Evolutionary conservation across 257 asterid species (phyloP).

Genomic region (Salvia miltiorrhiza): DNA sequence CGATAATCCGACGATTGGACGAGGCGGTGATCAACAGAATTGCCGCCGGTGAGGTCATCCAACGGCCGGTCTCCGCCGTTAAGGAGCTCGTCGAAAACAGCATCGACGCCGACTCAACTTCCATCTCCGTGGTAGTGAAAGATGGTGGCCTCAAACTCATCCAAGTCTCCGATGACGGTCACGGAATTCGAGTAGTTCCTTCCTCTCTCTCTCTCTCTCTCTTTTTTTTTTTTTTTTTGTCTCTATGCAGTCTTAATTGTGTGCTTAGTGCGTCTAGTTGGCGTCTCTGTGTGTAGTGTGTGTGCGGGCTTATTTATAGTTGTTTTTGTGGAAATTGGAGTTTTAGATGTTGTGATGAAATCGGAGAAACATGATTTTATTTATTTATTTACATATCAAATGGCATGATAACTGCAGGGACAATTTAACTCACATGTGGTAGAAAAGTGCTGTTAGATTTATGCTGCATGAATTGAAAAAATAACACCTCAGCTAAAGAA

Average conservation of each 20-base stretch:
- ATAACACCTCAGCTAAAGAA: too few species aligned
- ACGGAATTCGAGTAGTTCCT: slow-evolving; percentile 71
- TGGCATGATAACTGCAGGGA: neutral
- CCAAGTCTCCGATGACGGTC: slow-evolving; percentile 96
- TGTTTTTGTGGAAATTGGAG: neutral
- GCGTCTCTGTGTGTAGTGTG: neutral
- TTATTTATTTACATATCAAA: neutral
- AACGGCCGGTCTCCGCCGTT: slow-evolving; percentile 92
- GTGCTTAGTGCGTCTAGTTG: neutral
- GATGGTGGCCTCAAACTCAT: slow-evolving; percentile 95
- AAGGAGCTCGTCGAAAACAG: slow-evolving; percentile 96
- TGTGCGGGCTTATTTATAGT: neutral
- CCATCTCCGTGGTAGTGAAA: slow-evolving; percentile 71
- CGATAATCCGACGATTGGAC: slow-evolving; percentile 70
- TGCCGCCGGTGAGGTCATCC: slow-evolving; percentile 97
- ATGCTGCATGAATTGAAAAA: too few species aligned
- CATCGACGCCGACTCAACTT: slow-evolving; percentile 75
- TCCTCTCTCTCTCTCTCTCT: neutral
- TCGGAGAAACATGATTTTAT: neutral
- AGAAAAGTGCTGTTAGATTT: too few species aligned
- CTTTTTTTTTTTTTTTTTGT: too few species aligned
- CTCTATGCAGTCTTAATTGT: neutral
- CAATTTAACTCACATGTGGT: too few species aligned
- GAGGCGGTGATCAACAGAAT: slow-evolving; percentile 89
- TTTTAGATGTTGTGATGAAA: neutral